A percentile compares a stretch with the other conserved stretches of the same genome.
Evolutionary conservation across 164 flowering plant genomes (phyloP).

Genomic region (Umbilicus rupestris): DNA sequence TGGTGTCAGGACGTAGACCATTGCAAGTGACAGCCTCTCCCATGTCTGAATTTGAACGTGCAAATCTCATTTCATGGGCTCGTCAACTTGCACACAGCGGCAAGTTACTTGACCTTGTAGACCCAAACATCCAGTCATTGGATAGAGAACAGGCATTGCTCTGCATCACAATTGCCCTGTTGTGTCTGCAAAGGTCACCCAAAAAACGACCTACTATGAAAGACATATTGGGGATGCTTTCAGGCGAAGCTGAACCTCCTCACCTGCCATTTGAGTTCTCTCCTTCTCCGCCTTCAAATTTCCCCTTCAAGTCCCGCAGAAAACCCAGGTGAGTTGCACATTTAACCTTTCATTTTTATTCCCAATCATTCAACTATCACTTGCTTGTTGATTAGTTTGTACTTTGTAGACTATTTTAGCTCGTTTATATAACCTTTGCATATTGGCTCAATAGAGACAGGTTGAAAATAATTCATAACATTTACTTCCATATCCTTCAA

Average conservation of each 20-base stretch:
- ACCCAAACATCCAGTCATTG: constrained; percentile 44
- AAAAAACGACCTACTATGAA: constrained; percentile 57
- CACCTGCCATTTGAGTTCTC: constrained; percentile 84
- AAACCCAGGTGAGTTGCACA: constrained; percentile 68
- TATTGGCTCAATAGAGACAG: no score
- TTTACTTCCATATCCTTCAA: no score
- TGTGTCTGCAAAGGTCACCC: constrained; percentile 77
- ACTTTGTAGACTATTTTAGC: no score
- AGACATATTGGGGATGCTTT: constrained; percentile 72
- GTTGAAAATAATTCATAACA: no score
- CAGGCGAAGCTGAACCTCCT: constrained; percentile 70
- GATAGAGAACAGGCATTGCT: constrained; percentile 62
- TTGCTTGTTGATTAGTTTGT: no score
- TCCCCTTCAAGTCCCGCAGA: constrained; percentile 57
- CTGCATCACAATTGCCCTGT: constrained; percentile 76
- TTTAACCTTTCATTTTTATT: neutral
- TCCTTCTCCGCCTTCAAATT: constrained; percentile 81
- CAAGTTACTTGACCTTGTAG: constrained; percentile 79
- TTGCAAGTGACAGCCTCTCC: constrained; percentile 90
- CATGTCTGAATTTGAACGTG: constrained; percentile 85
- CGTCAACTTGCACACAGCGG: constrained; percentile 71
- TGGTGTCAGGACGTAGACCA: constrained; percentile 82
- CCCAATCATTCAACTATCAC: no score
- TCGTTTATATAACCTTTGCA: no score
- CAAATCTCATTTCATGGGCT: constrained; percentile 87